These are phyloP conservation scores for Rosa chinensis DNA, from an alignment of 306 rosid genomes.

Conservation along the genomic window DNA sequence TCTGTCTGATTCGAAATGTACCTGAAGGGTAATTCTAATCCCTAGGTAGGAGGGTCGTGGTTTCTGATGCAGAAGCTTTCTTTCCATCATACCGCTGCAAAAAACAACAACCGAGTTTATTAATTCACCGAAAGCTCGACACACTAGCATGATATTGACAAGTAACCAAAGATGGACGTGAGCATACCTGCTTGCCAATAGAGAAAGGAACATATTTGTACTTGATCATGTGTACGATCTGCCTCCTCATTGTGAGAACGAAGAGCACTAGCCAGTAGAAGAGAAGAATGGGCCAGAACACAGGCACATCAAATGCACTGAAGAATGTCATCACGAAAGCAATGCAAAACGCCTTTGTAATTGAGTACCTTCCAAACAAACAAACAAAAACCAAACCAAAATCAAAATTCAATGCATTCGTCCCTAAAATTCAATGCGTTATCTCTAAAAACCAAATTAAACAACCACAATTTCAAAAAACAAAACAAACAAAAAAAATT, in stretches of 20 bases:
- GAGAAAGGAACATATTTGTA: constrained; percentile 94
- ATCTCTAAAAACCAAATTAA: too few relatives aligned
- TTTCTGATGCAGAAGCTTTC: constrained; percentile 51
- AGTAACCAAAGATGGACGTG: not conserved
- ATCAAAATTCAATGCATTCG: not conserved
- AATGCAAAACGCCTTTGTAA: constrained; percentile 87
- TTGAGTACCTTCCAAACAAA: constrained; percentile 66
- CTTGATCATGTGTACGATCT: constrained; percentile 92
- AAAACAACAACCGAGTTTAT: constrained; percentile 17
- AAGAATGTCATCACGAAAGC: constrained; percentile 85
- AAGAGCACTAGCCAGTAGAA: constrained; percentile 89
- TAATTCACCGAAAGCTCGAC: not conserved
- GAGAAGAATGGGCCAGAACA: constrained; percentile 96
- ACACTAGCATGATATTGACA: not conserved
- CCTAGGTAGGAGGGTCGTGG: constrained; percentile 35
- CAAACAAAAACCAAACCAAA: constrained; percentile 23
- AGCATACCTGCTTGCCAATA: constrained; percentile 86
- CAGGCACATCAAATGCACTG: constrained; percentile 72
- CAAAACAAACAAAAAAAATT: not conserved
- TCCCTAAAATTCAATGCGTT: too few relatives aligned
- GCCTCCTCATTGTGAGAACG: constrained; percentile 89
- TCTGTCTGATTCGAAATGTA: constrained; percentile 23
- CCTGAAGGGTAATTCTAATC: constrained; percentile 48
- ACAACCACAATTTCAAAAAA: too few relatives aligned
- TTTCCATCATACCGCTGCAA: constrained; percentile 72